Evolutionary conservation across 345 rosid species (phyloP).

Genomic region (Heritiera littoralis): DNA sequence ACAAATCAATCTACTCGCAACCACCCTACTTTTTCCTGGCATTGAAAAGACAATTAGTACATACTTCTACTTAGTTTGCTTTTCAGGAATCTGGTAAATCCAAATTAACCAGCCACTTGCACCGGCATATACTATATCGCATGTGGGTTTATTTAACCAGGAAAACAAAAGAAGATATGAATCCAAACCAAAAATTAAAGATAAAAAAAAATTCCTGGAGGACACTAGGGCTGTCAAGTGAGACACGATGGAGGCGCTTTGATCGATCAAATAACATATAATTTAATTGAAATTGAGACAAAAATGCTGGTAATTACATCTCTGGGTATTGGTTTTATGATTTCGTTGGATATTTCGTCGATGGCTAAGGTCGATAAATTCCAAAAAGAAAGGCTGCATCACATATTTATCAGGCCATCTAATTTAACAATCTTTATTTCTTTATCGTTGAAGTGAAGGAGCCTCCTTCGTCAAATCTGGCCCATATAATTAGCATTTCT

Average conservation of each 20-base stretch:
- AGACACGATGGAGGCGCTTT: not conserved
- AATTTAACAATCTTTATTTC: too few relatives aligned
- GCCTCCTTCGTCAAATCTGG: not conserved
- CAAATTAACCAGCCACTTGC: too few relatives aligned
- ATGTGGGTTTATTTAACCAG: too few relatives aligned
- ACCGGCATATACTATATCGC: too few relatives aligned
- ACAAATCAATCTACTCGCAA: slow-evolving; percentile 4
- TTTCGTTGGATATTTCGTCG: not conserved
- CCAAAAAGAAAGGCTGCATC: not conserved
- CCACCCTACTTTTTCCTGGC: not conserved
- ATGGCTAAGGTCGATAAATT: not conserved
- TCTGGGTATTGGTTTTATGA: not conserved
- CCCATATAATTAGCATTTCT: not conserved
- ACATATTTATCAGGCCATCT: not conserved
- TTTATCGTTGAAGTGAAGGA: not conserved
- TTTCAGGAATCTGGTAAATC: too few relatives aligned
- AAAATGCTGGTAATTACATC: not conserved
- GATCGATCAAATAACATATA: not conserved
- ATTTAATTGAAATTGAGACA: not conserved
- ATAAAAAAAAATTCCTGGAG: not conserved
- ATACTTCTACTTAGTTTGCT: too few relatives aligned
- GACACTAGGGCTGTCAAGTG: not conserved
- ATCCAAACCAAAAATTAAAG: not conserved
- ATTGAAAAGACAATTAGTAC: not conserved
- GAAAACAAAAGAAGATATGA: too few relatives aligned